phyloP scores from a whole-genome alignment of 2,329 filamentous ascomycete genomes.

The Trichoderma brevicompactum region DNA sequence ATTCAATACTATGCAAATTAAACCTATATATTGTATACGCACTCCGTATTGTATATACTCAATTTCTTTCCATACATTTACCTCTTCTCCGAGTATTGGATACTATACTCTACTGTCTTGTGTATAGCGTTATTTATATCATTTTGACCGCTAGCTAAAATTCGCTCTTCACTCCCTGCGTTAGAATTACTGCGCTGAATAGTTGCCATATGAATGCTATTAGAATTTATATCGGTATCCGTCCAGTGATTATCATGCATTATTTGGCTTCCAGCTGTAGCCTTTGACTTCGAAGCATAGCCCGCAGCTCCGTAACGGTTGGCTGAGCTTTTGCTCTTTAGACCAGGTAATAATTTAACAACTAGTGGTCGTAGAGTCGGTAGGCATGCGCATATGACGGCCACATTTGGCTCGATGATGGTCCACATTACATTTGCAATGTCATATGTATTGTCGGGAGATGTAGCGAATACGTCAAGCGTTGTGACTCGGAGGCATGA shows the following conservation, averaged over 20 bases:
- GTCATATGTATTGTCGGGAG: constrained; percentile 6
- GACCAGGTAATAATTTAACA: neutral
- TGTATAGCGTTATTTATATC: neutral
- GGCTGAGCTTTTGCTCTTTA: neutral
- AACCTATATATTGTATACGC: no score
- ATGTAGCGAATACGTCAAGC: constrained; percentile 5
- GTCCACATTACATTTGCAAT: constrained; percentile 13
- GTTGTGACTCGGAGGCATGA: constrained; percentile 7
- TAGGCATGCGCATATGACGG: neutral
- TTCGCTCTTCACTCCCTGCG: constrained; percentile 1
- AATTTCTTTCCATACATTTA: neutral
- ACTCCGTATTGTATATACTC: no score
- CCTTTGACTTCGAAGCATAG: neutral
- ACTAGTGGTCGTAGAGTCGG: neutral
- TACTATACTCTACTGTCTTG: neutral
- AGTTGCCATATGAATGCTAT: constrained; percentile 8
- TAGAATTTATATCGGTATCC: neutral
- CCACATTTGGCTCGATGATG: neutral
- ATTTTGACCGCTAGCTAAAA: neutral
- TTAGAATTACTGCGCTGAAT: neutral
- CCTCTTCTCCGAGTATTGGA: constrained; percentile 7
- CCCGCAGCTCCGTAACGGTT: neutral
- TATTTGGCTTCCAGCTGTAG: neutral
- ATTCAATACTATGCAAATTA: no score
- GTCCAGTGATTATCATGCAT: neutral